These are phyloP conservation scores for Sodiomyces alkalinus DNA, from an alignment of 2,329 filamentous ascomycete genomes.

Conservation along the genomic window DNA sequence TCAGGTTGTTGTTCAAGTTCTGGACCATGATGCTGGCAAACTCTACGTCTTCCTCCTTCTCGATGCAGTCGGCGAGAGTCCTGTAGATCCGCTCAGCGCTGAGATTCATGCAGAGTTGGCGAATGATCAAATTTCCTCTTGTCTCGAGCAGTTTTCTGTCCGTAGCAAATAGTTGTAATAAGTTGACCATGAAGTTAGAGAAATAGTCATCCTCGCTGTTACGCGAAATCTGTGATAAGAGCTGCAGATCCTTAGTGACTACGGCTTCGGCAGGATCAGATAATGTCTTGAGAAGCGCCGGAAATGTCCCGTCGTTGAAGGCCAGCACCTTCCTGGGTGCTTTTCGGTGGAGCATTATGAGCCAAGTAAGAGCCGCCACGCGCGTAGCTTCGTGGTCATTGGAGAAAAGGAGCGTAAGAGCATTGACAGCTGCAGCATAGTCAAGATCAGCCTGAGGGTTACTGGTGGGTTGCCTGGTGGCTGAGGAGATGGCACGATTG, in stretches of 20 bases:
- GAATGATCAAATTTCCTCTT: constrained; percentile 87
- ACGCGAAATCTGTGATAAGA: constrained; percentile 88
- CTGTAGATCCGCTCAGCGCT: constrained; percentile 93
- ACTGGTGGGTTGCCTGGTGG: too few relatives aligned
- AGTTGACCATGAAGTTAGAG: constrained; percentile 92
- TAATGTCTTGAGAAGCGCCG: constrained; percentile 85
- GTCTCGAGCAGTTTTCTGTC: constrained; percentile 84
- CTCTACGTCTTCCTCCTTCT: constrained; percentile 95
- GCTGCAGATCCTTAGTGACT: constrained; percentile 82
- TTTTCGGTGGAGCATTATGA: constrained; percentile 95
- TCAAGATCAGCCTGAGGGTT: constrained; percentile 60
- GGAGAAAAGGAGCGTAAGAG: constrained; percentile 80
- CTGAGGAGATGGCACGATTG: constrained; percentile 26
- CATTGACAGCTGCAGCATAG: constrained; percentile 87
- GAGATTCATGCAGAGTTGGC: constrained; percentile 82
- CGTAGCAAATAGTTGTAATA: constrained; percentile 89
- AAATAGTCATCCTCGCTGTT: constrained; percentile 98
- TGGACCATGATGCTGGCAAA: constrained; percentile 99
- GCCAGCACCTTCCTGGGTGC: constrained; percentile 85
- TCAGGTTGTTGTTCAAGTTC: constrained; percentile 96
- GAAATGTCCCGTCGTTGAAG: constrained; percentile 95
- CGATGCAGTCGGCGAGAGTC: constrained; percentile 88
- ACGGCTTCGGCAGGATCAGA: constrained; percentile 93
- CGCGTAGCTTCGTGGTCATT: constrained; percentile 95
- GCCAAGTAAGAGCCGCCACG: constrained; percentile 85